Evolutionary conservation across 257 asterid species (phyloP).

Genomic region (Cynanchum wilfordii): DNA sequence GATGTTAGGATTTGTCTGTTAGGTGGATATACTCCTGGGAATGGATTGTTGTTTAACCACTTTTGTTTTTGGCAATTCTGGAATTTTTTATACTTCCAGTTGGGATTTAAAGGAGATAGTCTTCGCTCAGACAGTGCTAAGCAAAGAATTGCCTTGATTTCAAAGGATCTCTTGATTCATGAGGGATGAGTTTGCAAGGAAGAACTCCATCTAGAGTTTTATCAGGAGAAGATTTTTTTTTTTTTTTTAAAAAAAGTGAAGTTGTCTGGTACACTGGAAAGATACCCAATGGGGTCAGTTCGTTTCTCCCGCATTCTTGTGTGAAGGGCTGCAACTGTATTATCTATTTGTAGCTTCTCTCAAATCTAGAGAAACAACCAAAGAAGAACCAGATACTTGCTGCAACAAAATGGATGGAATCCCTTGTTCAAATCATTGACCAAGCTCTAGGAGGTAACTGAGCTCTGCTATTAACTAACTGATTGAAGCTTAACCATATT

Average conservation of each 20-base stretch:
- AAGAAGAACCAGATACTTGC: slow-evolving; percentile 1
- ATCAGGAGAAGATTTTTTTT: slow-evolving; percentile 3
- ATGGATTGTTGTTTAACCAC: background rate
- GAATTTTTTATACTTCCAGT: slow-evolving; percentile 34
- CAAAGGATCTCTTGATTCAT: slow-evolving; percentile 49
- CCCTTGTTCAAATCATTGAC: slow-evolving; percentile 5
- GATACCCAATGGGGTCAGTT: background rate
- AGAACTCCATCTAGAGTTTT: background rate
- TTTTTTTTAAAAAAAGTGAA: background rate
- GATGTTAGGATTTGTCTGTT: background rate
- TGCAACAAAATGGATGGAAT: background rate
- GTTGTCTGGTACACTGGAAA: background rate
- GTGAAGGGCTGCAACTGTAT: background rate
- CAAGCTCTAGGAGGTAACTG: slow-evolving; percentile 15
- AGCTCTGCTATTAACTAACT: slow-evolving; percentile 21
- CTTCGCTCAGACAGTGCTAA: slow-evolving; percentile 80
- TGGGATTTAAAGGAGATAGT: slow-evolving; percentile 67
- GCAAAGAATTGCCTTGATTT: slow-evolving; percentile 77
- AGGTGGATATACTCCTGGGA: background rate
- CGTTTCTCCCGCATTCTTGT: slow-evolving; percentile 9
- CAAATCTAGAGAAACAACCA: slow-evolving; percentile 13
- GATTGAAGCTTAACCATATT: slow-evolving; percentile 16
- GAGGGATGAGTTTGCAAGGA: slow-evolving; percentile 25
- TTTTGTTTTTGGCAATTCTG: background rate
- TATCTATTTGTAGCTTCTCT: background rate